Conservation (phyloP, 768 basidiomycete genomes). For the Lentinula detonsa region DNA sequence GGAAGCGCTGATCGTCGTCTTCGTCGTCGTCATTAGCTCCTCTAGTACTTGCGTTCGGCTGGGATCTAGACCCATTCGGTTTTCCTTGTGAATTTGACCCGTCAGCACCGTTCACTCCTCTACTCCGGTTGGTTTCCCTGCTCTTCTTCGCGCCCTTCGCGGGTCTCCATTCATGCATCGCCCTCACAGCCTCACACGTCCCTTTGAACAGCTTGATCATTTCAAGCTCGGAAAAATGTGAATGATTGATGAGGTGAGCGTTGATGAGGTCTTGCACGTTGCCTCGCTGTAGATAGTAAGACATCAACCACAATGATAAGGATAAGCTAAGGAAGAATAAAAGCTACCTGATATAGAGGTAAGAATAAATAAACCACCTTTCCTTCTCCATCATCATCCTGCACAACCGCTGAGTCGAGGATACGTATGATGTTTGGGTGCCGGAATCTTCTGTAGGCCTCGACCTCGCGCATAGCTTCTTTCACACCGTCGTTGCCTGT, state of each 20-base stretch:
- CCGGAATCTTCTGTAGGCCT: constrained; percentile 93
- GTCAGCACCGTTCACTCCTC: not conserved
- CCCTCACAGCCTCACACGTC: constrained; percentile 88
- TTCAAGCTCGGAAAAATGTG: constrained; percentile 81
- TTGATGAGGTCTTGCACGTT: constrained; percentile 96
- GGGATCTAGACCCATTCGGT: not conserved
- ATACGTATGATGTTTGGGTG: constrained; percentile 97
- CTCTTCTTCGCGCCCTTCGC: not conserved
- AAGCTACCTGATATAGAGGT: constrained; percentile 79
- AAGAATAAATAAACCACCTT: constrained; percentile 96
- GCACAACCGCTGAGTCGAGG: constrained; percentile 89
- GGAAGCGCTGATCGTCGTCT: constrained; percentile 67
- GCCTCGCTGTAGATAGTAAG: constrained; percentile 50
- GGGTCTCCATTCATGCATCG: constrained; percentile 87
- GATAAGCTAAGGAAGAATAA: not conserved
- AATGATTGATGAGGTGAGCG: constrained; percentile 73
- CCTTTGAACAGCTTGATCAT: constrained; percentile 90
- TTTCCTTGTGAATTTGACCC: not conserved
- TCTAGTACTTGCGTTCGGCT: not conserved
- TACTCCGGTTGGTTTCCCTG: not conserved
- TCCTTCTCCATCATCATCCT: constrained; percentile 89
- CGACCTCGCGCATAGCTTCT: constrained; percentile 84
- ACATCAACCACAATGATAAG: not conserved
- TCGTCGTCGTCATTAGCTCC: constrained; percentile 34
- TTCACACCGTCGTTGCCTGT: constrained; percentile 83